Percentiles rank a stretch among this genome's conserved stretches.
phyloP scores from a whole-genome alignment of 495 filamentous ascomycete genomes.

The Penicillium subrubescens region DNA sequence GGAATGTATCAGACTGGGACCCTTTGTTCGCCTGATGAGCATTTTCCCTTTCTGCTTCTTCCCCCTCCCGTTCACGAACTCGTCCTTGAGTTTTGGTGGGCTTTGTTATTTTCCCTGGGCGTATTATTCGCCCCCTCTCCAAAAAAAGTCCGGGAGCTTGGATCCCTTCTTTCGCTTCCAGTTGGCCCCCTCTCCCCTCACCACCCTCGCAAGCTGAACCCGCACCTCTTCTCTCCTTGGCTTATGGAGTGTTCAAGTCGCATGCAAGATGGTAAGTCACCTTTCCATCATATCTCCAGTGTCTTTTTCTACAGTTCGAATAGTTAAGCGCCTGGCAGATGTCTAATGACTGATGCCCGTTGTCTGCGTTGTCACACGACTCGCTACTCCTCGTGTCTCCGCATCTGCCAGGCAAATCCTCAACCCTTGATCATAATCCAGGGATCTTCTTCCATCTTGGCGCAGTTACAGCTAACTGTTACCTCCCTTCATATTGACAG shows the following conservation, averaged over 20 bases:
- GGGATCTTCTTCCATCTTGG: not conserved
- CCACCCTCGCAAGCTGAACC: not conserved
- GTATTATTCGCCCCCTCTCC: not conserved
- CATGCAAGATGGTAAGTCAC: conserved; percentile 36
- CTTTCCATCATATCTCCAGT: not conserved
- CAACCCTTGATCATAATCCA: not conserved
- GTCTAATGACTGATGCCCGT: not conserved
- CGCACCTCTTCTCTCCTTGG: conserved; percentile 14
- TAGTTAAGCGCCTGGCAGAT: conserved; percentile 2
- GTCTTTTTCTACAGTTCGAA: not conserved
- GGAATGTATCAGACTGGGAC: conserved; percentile 1
- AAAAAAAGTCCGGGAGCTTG: not conserved
- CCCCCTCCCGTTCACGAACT: not conserved
- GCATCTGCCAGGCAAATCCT: not conserved
- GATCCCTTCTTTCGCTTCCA: not conserved
- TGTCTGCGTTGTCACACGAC: not conserved
- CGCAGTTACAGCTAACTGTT: not conserved
- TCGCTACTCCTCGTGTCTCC: not conserved
- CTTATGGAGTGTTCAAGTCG: conserved; percentile 22
- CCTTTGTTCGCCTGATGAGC: not conserved
- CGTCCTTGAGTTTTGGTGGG: not conserved
- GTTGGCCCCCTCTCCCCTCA: conserved; percentile 8
- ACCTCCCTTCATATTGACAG: conserved; percentile 15
- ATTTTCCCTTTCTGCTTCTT: not conserved
- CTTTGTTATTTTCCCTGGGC: not conserved